These are phyloP conservation scores for Trichoderma gamsii DNA, from an alignment of 495 filamentous ascomycete species.

Conservation along the genomic window DNA sequence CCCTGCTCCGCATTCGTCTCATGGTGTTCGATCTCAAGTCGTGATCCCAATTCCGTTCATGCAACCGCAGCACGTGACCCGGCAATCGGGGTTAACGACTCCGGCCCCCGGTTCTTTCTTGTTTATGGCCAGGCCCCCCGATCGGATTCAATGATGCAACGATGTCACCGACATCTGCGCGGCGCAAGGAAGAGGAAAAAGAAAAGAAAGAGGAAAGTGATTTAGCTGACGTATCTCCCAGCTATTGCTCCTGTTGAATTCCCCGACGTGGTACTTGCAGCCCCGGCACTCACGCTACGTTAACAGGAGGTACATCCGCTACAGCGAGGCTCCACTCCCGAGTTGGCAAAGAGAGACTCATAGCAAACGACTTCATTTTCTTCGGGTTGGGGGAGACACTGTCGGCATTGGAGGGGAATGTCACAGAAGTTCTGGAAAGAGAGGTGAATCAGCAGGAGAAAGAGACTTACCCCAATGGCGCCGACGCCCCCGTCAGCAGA, in stretches of 20 bases:
- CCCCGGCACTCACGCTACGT: too few species aligned
- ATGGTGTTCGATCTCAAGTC: too few species aligned
- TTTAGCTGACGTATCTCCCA: neutral
- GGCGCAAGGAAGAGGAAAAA: neutral
- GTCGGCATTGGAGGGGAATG: neutral
- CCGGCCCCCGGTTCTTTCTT: neutral
- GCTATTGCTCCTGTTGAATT: neutral
- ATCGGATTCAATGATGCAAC: neutral
- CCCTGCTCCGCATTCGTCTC: too few species aligned
- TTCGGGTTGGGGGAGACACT: neutral
- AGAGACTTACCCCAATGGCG: neutral
- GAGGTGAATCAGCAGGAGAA: neutral
- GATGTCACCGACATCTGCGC: neutral
- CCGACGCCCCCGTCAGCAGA: constrained; percentile 7
- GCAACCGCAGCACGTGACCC: neutral
- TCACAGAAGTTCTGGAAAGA: neutral
- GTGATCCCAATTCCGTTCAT: too few species aligned
- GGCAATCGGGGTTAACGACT: constrained; percentile 6
- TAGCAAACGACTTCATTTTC: neutral
- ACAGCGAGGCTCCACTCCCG: neutral
- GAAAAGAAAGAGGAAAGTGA: neutral
- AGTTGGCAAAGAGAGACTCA: neutral
- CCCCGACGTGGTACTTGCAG: too few species aligned
- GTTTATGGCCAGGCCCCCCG: neutral
- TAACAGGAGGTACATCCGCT: too few species aligned